Base-by-base conservation (phyloP, 805 yeast species). In the Candida argentea region DNA sequence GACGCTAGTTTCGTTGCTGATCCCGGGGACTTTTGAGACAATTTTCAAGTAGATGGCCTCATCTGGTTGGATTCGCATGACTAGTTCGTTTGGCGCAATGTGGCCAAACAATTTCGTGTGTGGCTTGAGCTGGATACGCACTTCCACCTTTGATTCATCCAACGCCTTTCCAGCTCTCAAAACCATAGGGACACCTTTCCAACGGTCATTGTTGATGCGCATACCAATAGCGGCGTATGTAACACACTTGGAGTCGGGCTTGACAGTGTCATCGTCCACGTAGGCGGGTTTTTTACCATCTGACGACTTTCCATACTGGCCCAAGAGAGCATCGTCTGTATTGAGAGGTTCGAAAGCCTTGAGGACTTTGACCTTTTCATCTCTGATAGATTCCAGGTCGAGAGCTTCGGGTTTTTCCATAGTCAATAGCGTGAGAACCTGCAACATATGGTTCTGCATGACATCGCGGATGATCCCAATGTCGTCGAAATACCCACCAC, bases 131-230 rank as follows among this genome's bases (percentile, higher is more conserved):
- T 91, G 97, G 36, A 91, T 64, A 55, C 97, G 73, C 38, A 91
- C 79, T 64, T 91, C 98, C 27, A 91, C 98, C 67, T 86, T 86
- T 34, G 89, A 81, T 48, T 79, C 87, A 54, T 89, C 85, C 35
- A 91, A 65, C n/a, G 97, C 95, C 62, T 91, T 91, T 48, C 98
- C 98, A 10, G 97, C 98, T 61, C 95, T 74, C 66, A 91, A 66
- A 29, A 91, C 78, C 49, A 91, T 74, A 31, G 98, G 98, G 25
- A 91, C 97, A 47, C 97, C 97, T 38, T 82, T 91, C 98, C 98
- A 91, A 51, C 96, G 76, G 59, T 91, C 97, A 56, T 87, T 91
- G 46, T 76, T 67, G 54, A 91, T 82, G 39, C 76, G 63, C 36
- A 89, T 50, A 14, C 77, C 71, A 33, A 91, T 50, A 3, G 95